phyloP scores from a whole-genome alignment of 805 yeast species.

The Zygotorulaspora danielsina region DNA sequence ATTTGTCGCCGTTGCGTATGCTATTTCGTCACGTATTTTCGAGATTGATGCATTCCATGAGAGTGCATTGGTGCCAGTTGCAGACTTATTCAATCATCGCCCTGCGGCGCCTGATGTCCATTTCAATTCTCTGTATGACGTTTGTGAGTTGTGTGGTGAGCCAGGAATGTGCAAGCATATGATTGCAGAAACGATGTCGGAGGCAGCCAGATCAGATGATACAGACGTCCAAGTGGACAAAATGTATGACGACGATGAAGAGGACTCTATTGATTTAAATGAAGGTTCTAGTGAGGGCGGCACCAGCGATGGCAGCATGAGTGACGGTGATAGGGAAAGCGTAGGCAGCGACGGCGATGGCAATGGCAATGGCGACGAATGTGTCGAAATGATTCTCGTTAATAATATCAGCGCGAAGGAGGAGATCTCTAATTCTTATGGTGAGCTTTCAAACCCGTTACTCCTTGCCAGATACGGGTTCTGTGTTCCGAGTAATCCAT shows the following conservation, averaged over 20 bases:
- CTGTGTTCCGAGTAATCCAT: conserved; percentile 47
- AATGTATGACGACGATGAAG: neutral
- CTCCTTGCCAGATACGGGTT: conserved; percentile 79
- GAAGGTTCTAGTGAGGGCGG: conserved; percentile 5
- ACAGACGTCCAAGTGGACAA: conserved; percentile 21
- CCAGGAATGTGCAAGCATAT: conserved; percentile 41
- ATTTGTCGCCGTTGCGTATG: conserved; percentile 56
- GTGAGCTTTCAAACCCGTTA: conserved; percentile 61
- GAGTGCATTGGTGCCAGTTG: conserved; percentile 81
- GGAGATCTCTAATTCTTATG: conserved; percentile 82
- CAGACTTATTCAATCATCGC: conserved; percentile 80
- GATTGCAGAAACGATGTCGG: conserved; percentile 20
- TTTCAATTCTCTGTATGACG: conserved; percentile 55
- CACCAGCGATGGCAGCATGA: conserved; percentile 14
- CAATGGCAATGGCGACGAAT: conserved; percentile 43
- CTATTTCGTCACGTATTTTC: conserved; percentile 75
- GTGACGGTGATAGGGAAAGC: conserved; percentile 15
- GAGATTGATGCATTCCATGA: conserved; percentile 72
- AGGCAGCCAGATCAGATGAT: conserved; percentile 15
- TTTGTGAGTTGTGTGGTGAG: conserved; percentile 50
- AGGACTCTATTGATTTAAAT: neutral
- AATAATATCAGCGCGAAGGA: conserved; percentile 42
- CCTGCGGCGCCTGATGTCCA: conserved; percentile 57
- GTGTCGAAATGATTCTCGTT: conserved; percentile 66
- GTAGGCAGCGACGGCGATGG: conserved; percentile 16